Conservation (phyloP, 2,329 filamentous ascomycete species). For the Beauveria sp. region DNA sequence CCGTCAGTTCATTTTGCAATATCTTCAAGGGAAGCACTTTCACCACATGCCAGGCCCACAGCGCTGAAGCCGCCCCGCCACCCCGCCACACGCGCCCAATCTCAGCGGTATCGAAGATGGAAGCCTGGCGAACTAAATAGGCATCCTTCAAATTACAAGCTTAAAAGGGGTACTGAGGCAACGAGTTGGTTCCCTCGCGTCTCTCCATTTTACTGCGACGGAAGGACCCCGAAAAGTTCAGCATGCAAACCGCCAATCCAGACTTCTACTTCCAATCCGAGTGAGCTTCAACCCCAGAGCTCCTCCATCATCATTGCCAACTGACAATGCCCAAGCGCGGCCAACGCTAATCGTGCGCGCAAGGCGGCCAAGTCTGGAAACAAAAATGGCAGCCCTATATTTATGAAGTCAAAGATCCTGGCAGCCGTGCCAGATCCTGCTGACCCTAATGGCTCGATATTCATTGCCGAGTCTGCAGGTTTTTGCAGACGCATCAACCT, state of each 20-base stretch:
- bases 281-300: conserved; percentile 41
- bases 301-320: conserved; percentile 24
- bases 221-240: not conserved
- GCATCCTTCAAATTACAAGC: not conserved
- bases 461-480: conserved; percentile 83
- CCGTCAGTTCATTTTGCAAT: no score
- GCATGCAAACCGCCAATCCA: conserved; percentile 58
- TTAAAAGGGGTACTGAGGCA: not conserved
- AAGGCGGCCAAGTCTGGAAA: conserved; percentile 68
- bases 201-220: not conserved
- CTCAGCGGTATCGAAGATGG: not conserved
- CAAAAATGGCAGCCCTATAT: conserved; percentile 72
- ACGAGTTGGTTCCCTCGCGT: not conserved
- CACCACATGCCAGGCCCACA: not conserved
- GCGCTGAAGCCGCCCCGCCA: not conserved
- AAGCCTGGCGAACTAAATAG: conserved; percentile 9
- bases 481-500: conserved; percentile 65
- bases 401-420: conserved; percentile 78
- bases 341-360: conserved; percentile 42
- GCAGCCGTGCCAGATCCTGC: conserved; percentile 62
- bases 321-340: conserved; percentile 31
- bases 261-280: conserved; percentile 91
- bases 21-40: no score
- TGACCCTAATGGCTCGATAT: conserved; percentile 51
- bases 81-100: conserved; percentile 6